phyloP scores from a whole-genome alignment of 805 yeast genomes.

The Pichia nakasei region DNA sequence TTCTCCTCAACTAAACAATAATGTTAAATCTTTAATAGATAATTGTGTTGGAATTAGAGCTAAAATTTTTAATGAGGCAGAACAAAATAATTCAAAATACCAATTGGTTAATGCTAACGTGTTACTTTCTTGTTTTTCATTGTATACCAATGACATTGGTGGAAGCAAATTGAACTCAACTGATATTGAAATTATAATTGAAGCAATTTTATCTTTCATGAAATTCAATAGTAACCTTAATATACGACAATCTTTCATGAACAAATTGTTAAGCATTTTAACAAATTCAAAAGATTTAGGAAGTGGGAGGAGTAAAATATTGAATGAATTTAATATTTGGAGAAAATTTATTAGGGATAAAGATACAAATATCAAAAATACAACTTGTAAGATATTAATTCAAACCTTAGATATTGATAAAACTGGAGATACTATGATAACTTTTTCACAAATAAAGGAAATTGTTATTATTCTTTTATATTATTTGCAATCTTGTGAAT shows the following conservation, averaged over 20 bases:
- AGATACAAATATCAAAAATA: conserved; percentile 2
- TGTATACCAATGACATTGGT: neutral
- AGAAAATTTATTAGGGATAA: conserved; percentile 8
- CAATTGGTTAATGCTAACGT: conserved; percentile 1
- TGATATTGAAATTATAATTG: neutral
- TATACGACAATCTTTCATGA: neutral
- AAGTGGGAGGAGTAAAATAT: neutral
- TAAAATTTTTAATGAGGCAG: neutral
- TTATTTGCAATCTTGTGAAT: conserved; percentile 1
- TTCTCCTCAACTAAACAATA: neutral
- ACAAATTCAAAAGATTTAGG: neutral
- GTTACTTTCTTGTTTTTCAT: neutral
- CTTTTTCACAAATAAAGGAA: conserved; percentile 1
- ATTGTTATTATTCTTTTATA: conserved; percentile 1
- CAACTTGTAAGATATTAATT: neutral
- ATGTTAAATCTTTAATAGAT: neutral
- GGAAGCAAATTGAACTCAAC: neutral
- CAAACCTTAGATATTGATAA: neutral
- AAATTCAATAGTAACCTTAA: conserved; percentile 2
- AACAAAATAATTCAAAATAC: neutral
- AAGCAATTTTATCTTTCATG: neutral
- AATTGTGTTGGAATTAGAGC: conserved; percentile 1
- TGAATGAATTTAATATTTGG: conserved; percentile 3
- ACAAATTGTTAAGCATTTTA: neutral
- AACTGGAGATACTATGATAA: neutral